These are phyloP conservation scores for Aspergillus nidulans DNA, from an alignment of 495 filamentous ascomycete genomes.

Conservation along the genomic window DNA sequence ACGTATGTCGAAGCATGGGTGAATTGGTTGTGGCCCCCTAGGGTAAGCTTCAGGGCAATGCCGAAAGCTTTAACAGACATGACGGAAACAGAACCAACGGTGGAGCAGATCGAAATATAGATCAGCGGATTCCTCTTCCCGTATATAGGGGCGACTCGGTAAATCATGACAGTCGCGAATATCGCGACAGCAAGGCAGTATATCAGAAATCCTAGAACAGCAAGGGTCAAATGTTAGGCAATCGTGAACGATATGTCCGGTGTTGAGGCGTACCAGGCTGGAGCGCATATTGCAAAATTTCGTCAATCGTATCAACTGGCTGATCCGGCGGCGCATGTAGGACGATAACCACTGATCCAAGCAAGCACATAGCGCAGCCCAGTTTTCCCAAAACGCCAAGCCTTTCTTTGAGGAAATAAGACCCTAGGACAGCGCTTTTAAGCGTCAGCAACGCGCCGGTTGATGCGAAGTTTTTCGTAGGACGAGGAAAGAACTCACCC, in stretches of 20 bases:
- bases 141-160: constrained; percentile 79
- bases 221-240: background rate
- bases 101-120: constrained; percentile 95
- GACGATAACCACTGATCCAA: constrained; percentile 95
- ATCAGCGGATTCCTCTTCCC: constrained; percentile 94
- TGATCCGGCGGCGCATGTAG: constrained; percentile 93
- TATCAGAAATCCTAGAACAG: constrained; percentile 68
- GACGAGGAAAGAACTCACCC: constrained; percentile 46
- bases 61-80: constrained; percentile 99
- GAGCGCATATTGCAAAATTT: constrained; percentile 83
- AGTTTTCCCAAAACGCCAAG: constrained; percentile 86
- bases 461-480: background rate
- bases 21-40: constrained; percentile 91
- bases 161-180: constrained; percentile 93
- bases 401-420: constrained; percentile 88
- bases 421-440: constrained; percentile 74
- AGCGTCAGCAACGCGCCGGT: constrained; percentile 24
- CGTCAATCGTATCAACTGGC: constrained; percentile 79
- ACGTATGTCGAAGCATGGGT: constrained; percentile 91
- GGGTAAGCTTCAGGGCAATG: constrained; percentile 90
- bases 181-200: constrained; percentile 72
- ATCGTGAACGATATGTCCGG: background rate
- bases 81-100: constrained; percentile 92
- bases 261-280: constrained; percentile 65
- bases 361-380: constrained; percentile 91